phyloP scores from a whole-genome alignment of 371 early-diverging fungal genomes.

The Cokeromyces recurvatus region DNA sequence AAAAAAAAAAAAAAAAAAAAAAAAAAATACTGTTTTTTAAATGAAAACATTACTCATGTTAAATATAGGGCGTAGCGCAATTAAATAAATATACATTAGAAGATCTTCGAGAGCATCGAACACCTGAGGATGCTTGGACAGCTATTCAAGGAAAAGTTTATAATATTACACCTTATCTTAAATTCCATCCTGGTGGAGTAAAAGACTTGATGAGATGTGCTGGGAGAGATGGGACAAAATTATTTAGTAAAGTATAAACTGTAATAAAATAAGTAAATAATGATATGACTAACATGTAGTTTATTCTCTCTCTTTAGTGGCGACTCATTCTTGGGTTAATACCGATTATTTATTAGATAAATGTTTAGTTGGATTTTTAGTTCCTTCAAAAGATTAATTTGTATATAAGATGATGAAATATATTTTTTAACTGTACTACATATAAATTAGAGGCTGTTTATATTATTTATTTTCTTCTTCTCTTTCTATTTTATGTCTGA shows the following conservation, averaged over 20 bases:
- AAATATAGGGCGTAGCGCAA: conserved; percentile 48
- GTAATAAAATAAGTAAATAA: not conserved
- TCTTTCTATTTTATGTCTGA: too few species aligned
- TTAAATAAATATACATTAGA: conserved; percentile 64
- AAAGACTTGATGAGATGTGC: conserved; percentile 90
- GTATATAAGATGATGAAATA: too few species aligned
- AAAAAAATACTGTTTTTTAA: not conserved
- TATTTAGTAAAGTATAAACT: conserved; percentile 70
- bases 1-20: too few species aligned
- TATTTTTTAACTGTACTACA: too few species aligned
- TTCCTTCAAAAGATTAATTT: conserved; percentile 42
- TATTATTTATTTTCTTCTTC: too few species aligned
- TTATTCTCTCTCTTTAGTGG: conserved; percentile 37
- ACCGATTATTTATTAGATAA: conserved; percentile 77
- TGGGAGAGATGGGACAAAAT: conserved; percentile 90
- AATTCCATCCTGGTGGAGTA: conserved; percentile 91
- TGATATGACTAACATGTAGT: not conserved
- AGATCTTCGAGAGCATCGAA: conserved; percentile 78
- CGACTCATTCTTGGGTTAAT: conserved; percentile 95
- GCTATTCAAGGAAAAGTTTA: conserved; percentile 91
- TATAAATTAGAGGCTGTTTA: too few species aligned
- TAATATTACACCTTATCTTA: conserved; percentile 91
- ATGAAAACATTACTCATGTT: not conserved
- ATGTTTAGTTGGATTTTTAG: conserved; percentile 81
- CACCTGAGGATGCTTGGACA: conserved; percentile 89